These are phyloP conservation scores for Botrytis porri DNA, from an alignment of 2,329 filamentous ascomycete genomes.

Conservation along the genomic window DNA sequence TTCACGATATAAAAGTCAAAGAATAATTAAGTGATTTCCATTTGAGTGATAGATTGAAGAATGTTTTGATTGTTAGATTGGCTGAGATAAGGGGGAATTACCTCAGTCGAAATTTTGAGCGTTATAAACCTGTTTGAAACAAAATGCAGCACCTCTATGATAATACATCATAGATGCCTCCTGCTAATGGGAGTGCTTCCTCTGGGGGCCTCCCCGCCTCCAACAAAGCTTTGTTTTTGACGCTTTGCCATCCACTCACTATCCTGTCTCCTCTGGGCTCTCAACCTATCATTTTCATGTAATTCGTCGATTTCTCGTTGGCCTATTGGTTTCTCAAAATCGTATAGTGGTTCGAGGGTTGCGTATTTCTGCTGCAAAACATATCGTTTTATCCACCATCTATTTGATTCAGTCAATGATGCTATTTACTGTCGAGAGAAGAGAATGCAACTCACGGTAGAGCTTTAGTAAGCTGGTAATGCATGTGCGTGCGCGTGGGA, in stretches of 20 bases:
- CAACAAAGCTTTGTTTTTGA: background rate
- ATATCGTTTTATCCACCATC: slow-evolving; percentile 15
- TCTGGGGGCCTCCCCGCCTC: background rate
- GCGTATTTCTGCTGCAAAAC: background rate
- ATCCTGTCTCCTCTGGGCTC: background rate
- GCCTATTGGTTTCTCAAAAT: slow-evolving; percentile 1
- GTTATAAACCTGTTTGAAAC: background rate
- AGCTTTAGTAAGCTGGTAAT: slow-evolving; percentile 33
- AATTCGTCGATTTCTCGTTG: background rate
- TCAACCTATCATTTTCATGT: background rate
- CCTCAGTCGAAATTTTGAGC: background rate
- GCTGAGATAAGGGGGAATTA: background rate
- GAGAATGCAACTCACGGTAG: slow-evolving; percentile 23
- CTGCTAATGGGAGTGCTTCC: background rate
- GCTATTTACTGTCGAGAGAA: background rate
- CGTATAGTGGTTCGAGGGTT: background rate
- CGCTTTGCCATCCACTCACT: background rate
- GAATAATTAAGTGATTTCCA: background rate
- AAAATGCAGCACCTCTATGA: background rate
- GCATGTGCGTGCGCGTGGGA: slow-evolving; percentile 33
- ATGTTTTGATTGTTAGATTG: too few relatives aligned
- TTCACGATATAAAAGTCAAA: too few relatives aligned
- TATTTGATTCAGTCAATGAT: background rate
- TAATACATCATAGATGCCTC: background rate
- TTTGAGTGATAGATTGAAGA: background rate